Conservation (phyloP, 768 basidiomycete species). For the Daedaleopsis nitida region DNA sequence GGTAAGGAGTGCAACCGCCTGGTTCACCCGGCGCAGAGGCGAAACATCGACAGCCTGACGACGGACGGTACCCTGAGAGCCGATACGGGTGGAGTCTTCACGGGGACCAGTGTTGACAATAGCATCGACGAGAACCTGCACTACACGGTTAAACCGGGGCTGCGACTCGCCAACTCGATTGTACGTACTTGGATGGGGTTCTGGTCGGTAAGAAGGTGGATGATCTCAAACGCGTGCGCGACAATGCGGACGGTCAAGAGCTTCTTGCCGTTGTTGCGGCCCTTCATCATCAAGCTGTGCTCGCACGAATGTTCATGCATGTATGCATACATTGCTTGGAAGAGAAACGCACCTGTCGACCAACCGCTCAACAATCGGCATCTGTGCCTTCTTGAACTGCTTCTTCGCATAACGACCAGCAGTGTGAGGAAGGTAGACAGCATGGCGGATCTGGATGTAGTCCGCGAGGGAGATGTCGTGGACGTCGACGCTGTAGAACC, state of each 20-base stretch:
- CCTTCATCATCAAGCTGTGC: constrained; percentile 98
- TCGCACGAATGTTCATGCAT: background rate
- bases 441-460: constrained; percentile 98
- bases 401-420: constrained; percentile 99
- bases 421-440: constrained; percentile 97
- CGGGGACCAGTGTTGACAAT: constrained; percentile 99
- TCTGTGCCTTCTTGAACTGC: constrained; percentile 99
- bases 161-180: background rate
- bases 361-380: constrained; percentile 99
- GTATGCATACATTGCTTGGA: background rate
- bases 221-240: constrained; percentile 98
- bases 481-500: constrained; percentile 79
- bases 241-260: constrained; percentile 98
- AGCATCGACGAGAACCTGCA: constrained; percentile 91
- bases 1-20: constrained; percentile 93
- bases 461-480: constrained; percentile 99
- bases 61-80: constrained; percentile 99
- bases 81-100: constrained; percentile 99
- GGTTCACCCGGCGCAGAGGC: constrained; percentile 96
- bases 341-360: constrained; percentile 79
- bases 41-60: constrained; percentile 99
- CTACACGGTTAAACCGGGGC: background rate
- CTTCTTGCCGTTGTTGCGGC: constrained; percentile 99
- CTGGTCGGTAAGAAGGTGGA: constrained; percentile 99
- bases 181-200: constrained; percentile 93